Evolutionary conservation across 768 basidiomycete species (phyloP).

Genomic region (Boletus edulis): DNA sequence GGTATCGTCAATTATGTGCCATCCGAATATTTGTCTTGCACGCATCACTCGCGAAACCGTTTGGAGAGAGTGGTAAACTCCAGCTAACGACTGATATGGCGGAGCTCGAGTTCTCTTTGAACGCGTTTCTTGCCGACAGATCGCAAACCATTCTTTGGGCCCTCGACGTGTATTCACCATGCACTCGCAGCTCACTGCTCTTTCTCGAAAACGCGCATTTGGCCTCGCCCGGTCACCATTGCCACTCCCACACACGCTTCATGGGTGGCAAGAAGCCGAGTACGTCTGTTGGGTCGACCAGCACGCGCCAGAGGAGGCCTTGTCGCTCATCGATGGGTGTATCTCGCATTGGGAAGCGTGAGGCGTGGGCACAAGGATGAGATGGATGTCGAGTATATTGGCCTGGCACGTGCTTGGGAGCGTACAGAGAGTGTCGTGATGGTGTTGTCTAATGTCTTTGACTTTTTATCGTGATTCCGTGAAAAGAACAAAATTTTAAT

Average conservation of each 20-base stretch:
- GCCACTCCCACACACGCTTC: constrained; percentile 81
- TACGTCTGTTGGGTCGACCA: constrained; percentile 97
- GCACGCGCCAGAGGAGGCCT: constrained; percentile 77
- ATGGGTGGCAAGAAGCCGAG: constrained; percentile 94
- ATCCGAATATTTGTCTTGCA: constrained; percentile 80
- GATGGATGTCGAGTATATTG: constrained; percentile 58
- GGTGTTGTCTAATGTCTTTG: no score
- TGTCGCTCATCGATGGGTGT: constrained; percentile 77
- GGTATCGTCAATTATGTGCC: constrained; percentile 73
- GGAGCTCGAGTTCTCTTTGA: constrained; percentile 89
- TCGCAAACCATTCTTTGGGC: constrained; percentile 37
- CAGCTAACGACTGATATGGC: constrained; percentile 97
- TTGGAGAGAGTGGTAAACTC: constrained; percentile 91
- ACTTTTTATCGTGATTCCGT: no score
- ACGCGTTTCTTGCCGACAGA: constrained; percentile 67
- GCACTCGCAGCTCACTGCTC: constrained; percentile 65
- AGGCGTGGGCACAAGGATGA: constrained; percentile 48
- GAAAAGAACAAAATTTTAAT: no score
- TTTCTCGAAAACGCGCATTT: constrained; percentile 82
- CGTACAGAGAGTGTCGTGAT: constrained; percentile 22
- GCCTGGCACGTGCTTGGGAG: constrained; percentile 60
- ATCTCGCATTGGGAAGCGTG: constrained; percentile 75
- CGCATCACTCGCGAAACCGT: constrained; percentile 87
- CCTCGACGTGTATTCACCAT: not conserved
- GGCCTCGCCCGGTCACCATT: constrained; percentile 71